Evolutionary conservation across 1,284 basidiomycete species (phyloP).

Genomic region (Pascua guehoae): DNA sequence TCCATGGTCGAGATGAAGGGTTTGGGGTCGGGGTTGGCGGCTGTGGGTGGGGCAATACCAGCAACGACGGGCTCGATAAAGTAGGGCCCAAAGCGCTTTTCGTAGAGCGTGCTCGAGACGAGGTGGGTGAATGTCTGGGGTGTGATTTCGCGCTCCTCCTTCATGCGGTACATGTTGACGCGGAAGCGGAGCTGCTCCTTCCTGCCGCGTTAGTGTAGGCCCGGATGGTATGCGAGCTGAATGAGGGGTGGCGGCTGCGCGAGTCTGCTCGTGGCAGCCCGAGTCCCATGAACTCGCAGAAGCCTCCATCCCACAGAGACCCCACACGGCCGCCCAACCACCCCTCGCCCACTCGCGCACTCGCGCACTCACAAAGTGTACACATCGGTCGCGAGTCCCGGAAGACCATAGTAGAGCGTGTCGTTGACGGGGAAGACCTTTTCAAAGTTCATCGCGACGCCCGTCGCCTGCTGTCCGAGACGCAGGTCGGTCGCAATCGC

Average conservation of each 20-base stretch:
- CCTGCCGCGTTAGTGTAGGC: conserved; percentile 51
- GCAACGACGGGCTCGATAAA: conserved; percentile 97
- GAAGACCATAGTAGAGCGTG: conserved; percentile 85
- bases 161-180: conserved; percentile 99
- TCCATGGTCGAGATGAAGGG: conserved; percentile 97
- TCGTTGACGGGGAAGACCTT: conserved; percentile 94
- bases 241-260: neutral
- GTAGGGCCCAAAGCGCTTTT: conserved; percentile 93
- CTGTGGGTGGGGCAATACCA: conserved; percentile 62
- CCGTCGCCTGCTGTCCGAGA: conserved; percentile 83
- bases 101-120: conserved; percentile 95
- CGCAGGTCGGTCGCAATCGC: conserved; percentile 94
- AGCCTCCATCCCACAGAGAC: neutral
- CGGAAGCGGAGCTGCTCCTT: conserved; percentile 86
- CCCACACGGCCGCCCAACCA: neutral
- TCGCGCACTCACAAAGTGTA: conserved; percentile 78
- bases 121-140: conserved; percentile 95
- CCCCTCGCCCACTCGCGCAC: neutral
- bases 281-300: too few relatives aligned
- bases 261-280: too few relatives aligned
- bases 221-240: neutral
- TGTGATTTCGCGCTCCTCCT: conserved; percentile 95
- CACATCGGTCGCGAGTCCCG: conserved; percentile 91
- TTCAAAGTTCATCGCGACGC: conserved; percentile 62
- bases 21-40: conserved; percentile 67